Evolutionary conservation across 768 basidiomycete species (phyloP).

Genomic region (Hericium coralloides): DNA sequence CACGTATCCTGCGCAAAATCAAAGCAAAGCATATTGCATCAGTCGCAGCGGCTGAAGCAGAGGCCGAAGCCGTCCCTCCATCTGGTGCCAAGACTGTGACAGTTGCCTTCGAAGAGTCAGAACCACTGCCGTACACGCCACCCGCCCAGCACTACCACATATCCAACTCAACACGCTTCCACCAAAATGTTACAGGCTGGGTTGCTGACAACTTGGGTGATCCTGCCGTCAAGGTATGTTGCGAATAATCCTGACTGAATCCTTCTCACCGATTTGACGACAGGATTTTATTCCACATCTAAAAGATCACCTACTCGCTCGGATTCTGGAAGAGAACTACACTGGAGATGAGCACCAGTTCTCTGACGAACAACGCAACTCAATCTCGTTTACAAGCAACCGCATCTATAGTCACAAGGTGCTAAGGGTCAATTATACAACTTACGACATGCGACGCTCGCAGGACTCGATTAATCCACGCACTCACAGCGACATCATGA

Average conservation of each 20-base stretch:
- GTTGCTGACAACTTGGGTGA: conserved; percentile 3
- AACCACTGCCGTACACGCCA: conserved; percentile 13
- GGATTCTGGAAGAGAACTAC: conserved; percentile 5
- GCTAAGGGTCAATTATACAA: conserved; percentile 31
- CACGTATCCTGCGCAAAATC: too few relatives aligned
- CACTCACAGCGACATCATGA: conserved; percentile 26
- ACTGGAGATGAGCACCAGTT: not conserved
- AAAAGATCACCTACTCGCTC: conserved; percentile 16
- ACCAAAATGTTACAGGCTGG: not conserved
- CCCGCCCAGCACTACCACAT: not conserved
- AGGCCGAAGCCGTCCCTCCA: too few relatives aligned
- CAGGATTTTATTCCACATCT: conserved; percentile 14
- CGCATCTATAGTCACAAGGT: conserved; percentile 24
- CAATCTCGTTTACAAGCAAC: conserved; percentile 13
- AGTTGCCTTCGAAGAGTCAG: conserved; percentile 8
- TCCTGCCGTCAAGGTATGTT: conserved; percentile 10
- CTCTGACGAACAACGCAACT: conserved; percentile 6
- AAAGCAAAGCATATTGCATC: too few relatives aligned
- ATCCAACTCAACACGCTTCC: not conserved
- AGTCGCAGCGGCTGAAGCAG: too few relatives aligned
- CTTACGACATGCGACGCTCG: conserved; percentile 30
- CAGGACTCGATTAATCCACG: conserved; percentile 36
- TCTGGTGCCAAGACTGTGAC: too few relatives aligned
- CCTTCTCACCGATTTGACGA: too few relatives aligned
- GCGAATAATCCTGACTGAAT: too few relatives aligned